Evolutionary conservation across 257 asterid genomes (phyloP).

Genomic region (Coffea eugenioides): DNA sequence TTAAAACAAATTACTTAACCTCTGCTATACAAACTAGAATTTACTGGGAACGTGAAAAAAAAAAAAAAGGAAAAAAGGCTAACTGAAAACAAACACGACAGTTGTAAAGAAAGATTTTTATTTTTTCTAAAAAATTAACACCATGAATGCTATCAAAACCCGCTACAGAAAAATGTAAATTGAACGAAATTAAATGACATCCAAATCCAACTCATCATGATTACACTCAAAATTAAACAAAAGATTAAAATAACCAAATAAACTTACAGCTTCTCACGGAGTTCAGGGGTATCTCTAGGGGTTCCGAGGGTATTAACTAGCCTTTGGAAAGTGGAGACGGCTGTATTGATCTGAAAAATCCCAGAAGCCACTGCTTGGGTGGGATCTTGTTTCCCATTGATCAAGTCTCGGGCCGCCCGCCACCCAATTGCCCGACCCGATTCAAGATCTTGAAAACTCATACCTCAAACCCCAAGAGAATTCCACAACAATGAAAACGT

Average conservation of each 20-base stretch:
- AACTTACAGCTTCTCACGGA: conserved; percentile 90
- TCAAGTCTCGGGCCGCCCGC: conserved; percentile 37
- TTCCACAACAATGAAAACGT: conserved; percentile 7
- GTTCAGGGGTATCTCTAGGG: conserved; percentile 92
- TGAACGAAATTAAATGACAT: background rate
- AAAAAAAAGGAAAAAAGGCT: no score
- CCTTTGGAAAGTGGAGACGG: conserved; percentile 85
- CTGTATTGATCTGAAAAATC: conserved; percentile 86
- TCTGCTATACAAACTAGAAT: background rate
- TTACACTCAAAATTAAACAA: no score
- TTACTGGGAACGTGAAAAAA: no score
- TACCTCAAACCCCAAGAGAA: conserved; percentile 18
- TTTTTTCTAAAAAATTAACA: background rate
- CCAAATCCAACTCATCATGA: background rate
- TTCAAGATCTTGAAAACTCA: conserved; percentile 98
- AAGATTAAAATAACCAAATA: background rate
- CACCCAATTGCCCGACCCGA: conserved; percentile 65
- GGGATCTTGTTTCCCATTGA: conserved; percentile 16
- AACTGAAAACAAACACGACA: no score
- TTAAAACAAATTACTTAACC: background rate
- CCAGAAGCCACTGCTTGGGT: conserved; percentile 93
- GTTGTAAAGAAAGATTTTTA: no score
- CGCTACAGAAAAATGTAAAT: background rate
- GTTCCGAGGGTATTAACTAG: conserved; percentile 94
- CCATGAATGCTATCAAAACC: background rate